Evolutionary conservation across 164 flowering plant genomes (phyloP).

Genomic region (Umbilicus rupestris): DNA sequence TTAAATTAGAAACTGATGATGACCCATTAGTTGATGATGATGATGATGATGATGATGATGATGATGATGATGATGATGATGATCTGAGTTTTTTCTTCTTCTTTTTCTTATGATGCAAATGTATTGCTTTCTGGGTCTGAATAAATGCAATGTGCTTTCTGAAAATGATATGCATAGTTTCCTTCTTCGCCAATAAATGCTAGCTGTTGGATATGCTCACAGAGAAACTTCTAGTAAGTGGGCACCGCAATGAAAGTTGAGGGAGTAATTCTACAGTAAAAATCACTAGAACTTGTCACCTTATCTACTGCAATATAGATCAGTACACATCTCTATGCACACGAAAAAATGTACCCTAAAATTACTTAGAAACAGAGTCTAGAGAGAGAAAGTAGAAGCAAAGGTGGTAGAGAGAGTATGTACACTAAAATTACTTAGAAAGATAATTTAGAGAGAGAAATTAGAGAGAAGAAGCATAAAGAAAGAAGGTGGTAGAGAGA

Average conservation of each 20-base stretch:
- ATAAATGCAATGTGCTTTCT: not conserved
- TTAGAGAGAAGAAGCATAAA: not conserved
- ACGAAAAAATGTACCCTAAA: no score
- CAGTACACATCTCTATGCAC: no score
- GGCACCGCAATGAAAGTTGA: not conserved
- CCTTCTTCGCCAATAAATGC: not conserved
- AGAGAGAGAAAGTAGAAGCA: no score
- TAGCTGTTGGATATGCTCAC: not conserved
- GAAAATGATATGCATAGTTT: not conserved
- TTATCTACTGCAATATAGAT: no score
- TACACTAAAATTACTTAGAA: no score
- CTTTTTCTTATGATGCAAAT: not conserved
- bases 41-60: not conserved
- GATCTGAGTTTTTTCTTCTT: not conserved
- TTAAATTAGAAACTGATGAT: not conserved
- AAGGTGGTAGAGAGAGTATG: no score
- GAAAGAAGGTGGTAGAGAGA: not conserved
- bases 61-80: not conserved
- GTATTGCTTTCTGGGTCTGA: not conserved
- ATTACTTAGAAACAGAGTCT: no score
- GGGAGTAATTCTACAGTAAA: not conserved
- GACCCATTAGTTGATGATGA: not conserved
- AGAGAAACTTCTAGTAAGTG: not conserved
- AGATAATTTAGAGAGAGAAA: no score
- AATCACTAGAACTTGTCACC: not conserved